Conservation (phyloP, 805 yeast genomes). For the Yarrowia porcina region DNA sequence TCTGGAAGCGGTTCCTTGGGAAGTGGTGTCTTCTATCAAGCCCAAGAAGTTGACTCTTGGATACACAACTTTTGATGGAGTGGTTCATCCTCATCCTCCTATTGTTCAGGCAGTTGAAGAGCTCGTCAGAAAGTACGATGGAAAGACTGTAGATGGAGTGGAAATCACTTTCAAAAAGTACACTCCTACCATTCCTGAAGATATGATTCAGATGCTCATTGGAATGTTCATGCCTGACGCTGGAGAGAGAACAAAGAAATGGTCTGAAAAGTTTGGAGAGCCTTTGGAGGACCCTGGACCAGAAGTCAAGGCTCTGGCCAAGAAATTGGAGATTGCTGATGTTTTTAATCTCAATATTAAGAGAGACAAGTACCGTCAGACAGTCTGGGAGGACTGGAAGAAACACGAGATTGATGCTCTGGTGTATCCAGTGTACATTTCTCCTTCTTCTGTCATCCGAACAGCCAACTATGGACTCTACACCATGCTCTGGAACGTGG, state of each 20-base stretch:
- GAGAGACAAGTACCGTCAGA: conserved; percentile 41
- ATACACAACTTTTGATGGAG: conserved; percentile 45
- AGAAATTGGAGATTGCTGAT: conserved; percentile 28
- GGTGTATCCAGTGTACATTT: conserved; percentile 11
- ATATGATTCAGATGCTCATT: conserved; percentile 52
- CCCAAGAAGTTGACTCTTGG: conserved; percentile 46
- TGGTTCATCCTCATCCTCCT: conserved; percentile 55
- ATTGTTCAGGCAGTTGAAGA: conserved; percentile 50
- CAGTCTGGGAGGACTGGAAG: conserved; percentile 39
- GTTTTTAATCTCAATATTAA: conserved; percentile 44
- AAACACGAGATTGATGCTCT: conserved; percentile 29
- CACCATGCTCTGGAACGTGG: conserved; percentile 29
- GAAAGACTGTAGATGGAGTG: conserved; percentile 33
- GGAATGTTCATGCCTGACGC: conserved; percentile 52
- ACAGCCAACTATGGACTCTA: neutral
- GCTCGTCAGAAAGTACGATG: conserved; percentile 51
- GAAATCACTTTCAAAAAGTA: neutral
- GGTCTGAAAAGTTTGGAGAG: conserved; percentile 30
- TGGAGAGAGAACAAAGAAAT: conserved; percentile 41
- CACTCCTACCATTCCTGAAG: conserved; percentile 32
- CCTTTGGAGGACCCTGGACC: neutral
- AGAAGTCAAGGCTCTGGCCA: neutral
- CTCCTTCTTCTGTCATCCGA: neutral
- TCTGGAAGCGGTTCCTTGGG: conserved; percentile 51
- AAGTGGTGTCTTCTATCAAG: conserved; percentile 27